Conservation (phyloP, 2,329 filamentous ascomycete species). For the Alternaria ethzedia region DNA sequence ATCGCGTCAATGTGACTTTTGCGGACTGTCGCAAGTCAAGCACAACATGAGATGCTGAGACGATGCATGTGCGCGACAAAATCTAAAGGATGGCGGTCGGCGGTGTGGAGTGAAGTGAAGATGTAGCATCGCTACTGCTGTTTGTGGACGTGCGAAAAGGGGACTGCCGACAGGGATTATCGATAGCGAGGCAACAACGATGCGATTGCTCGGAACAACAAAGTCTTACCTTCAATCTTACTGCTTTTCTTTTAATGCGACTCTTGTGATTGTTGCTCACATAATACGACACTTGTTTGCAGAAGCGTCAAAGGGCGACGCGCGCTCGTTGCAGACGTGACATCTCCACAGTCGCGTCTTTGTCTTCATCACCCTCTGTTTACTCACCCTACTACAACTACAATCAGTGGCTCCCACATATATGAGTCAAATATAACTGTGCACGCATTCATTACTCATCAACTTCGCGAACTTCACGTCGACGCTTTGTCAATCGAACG, state of each 20-base stretch:
- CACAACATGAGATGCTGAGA: accelerated
- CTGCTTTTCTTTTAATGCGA: neutral
- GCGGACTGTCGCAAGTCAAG: neutral
- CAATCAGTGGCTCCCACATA: neutral
- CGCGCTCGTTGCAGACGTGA: neutral
- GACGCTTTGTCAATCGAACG: neutral
- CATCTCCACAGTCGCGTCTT: slow-evolving; percentile 2
- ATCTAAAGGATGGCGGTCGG: neutral
- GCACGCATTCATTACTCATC: neutral
- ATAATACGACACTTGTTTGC: neutral
- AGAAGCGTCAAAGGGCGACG: neutral
- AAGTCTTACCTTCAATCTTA: neutral
- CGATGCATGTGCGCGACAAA: neutral
- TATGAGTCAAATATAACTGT: neutral
- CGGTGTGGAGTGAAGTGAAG: neutral
- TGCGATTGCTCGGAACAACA: neutral
- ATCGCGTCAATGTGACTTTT: too few relatives aligned
- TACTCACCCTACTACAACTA: neutral
- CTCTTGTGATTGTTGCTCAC: neutral
- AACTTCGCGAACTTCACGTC: neutral
- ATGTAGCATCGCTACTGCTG: neutral
- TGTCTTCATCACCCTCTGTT: neutral
- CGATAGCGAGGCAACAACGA: slow-evolving; percentile 7
- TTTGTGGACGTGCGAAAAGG: neutral
- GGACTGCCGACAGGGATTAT: slow-evolving; percentile 4